Base-by-base conservation (phyloP, 805 yeast species). In the Pichia nakasei region DNA sequence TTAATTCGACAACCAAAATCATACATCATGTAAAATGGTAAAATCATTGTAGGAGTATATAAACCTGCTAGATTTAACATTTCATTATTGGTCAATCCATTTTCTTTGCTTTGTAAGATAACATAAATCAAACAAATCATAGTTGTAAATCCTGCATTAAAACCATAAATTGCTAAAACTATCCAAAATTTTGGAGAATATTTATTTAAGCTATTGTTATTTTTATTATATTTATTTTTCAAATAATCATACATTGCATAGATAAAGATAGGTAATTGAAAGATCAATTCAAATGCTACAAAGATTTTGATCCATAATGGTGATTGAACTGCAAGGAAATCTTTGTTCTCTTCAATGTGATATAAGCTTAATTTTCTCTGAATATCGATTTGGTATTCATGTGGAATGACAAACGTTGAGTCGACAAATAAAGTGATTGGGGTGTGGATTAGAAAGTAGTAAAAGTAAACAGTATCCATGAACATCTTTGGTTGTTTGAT, bases 141-240 rank as follows among this genome's bases (percentile, higher is more conserved):
- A 0, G 96, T 87, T 5, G 96, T 87, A 41, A 83, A 66, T 4
- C 82, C 66, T 0, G 97, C 97, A 56, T 86, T 87, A 53, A 84
- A 73, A 3, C 91, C 96, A 60, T 93, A 91, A 6, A 80, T 54
- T 13, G 76, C 64, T 51, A 81, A 60, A 57, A 21, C 45, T 9
- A 56, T 56, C 42, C 51, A 50, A 19, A 47, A 24, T 11, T 35
- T 59, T 50, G 42, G 49, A 61, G 49, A 43, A 58, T 18, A 42
- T 37, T 36, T 43, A 38, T 22, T 36, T 36, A n/a, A n/a, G n/a
- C n/a, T n/a, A n/a, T n/a, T n/a, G n/a, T n/a, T n/a, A n/a, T n/a
- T n/a, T n/a, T n/a, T n/a, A n/a, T n/a, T n/a, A n/a, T n/a, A n/a
- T 9, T 42, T 39, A 38, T 52, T 53, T 22, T 38, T 44, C 7